Base-by-base conservation (phyloP, 139 green algal species). In the Ettlia oleoabundans region DNA sequence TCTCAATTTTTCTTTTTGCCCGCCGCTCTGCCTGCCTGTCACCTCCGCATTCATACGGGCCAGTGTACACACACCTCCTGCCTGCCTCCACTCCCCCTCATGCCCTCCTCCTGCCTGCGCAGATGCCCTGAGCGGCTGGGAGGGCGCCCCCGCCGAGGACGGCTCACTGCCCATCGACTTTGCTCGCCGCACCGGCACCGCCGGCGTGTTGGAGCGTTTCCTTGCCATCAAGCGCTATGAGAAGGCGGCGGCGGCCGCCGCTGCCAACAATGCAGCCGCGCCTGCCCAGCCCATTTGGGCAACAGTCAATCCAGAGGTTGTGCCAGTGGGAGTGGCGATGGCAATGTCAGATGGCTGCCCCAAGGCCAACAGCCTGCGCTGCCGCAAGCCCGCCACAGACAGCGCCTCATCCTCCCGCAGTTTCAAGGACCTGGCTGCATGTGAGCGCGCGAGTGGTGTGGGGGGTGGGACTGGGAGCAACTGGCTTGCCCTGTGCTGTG, bases 131-230 rank as follows among this genome's bases (percentile, higher is more conserved):
- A 32, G 26, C 15, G 73, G 82, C 6, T 91, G 87, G 87, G 65
- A 72, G 65, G 42, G 42, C 28, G 63, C 62, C 0, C 8, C 47
- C 15, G 72, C 86, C 18, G 82, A 85, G 35, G 87, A 89, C 33
- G 87, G 87, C 78, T 41, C 62, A 18, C 83, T 85, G 21, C 86
- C 87, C 40, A 52, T 88, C 41, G 75, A 77, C 19, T 84, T 86
- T 61, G 87, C 87, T 26, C 53, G 52, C 30, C 32, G 21, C 40
- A 63, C 33, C n/a, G 85, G 87, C 35, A 77, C 3, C 2, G 40
- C 32, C 33, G 71, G n/a, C n/a, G 65, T 72, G 28, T 64, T 90
- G 30, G 78, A 84, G 66, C 61, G 68, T 30, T n/a, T 82, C 77
- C 71, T 88, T 41, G 77, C 70, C 28, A 53, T 33, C 53, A 63